These are phyloP conservation scores for Nematodospora anomalae DNA, from an alignment of 1,139 yeast genomes.

Conservation along the genomic window DNA sequence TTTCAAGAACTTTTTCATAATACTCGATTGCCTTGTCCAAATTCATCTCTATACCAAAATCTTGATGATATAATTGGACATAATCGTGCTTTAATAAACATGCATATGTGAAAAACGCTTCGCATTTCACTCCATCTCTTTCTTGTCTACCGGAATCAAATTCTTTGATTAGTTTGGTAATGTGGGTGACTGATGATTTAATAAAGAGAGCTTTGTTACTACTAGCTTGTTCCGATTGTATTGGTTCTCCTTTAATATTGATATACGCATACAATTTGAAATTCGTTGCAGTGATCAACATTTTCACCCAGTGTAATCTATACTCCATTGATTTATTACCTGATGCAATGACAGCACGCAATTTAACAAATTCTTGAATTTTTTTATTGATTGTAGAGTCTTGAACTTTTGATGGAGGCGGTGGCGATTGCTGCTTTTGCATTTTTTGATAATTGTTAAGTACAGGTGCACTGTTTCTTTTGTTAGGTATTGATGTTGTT, in stretches of 20 bases:
- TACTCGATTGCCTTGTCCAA: conserved; percentile 31
- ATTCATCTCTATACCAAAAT: conserved; percentile 37
- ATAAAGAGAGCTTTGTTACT: conserved; percentile 39
- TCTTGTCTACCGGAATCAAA: conserved; percentile 26
- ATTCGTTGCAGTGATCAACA: conserved; percentile 45
- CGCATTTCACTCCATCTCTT: conserved; percentile 26
- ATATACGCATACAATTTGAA: conserved; percentile 42
- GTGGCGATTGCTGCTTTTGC: conserved; percentile 5
- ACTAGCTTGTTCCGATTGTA: conserved; percentile 34
- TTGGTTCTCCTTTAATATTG: conserved; percentile 46
- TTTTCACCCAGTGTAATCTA: conserved; percentile 46
- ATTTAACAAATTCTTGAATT: conserved; percentile 36
- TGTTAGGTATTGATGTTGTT: conserved; percentile 5
- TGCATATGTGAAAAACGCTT: conserved; percentile 40
- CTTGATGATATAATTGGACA: conserved; percentile 32
- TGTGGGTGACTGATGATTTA: conserved; percentile 43
- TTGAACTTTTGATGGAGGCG: conserved; percentile 13
- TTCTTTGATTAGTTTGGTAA: conserved; percentile 39
- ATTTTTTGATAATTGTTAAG: conserved; percentile 6
- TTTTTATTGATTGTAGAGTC: conserved; percentile 31
- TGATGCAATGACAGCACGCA: conserved; percentile 40
- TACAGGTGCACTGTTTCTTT: conserved; percentile 13
- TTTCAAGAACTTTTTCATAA: conserved; percentile 34
- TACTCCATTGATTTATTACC: conserved; percentile 47
- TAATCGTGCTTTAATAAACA: conserved; percentile 42